Conservation (phyloP, 2,329 filamentous ascomycete species). For the Pyricularia pennisetigena region DNA sequence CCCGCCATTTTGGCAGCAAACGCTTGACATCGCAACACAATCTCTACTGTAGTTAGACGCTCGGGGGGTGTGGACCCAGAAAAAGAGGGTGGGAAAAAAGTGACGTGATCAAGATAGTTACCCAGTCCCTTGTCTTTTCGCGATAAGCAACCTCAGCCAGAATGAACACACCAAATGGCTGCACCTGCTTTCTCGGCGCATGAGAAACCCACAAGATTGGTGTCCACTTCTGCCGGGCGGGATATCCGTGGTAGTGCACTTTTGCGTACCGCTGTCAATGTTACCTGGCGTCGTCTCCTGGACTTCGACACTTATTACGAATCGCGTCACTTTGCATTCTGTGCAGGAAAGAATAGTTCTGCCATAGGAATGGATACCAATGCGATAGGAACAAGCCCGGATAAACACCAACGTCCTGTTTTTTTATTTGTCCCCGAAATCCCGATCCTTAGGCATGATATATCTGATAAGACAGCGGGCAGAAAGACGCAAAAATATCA, state of each 20-base stretch:
- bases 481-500: not conserved
- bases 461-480: not conserved
- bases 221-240: not conserved
- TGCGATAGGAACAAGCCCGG: not conserved
- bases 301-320: not conserved
- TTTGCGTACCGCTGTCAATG: not conserved
- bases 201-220: not conserved
- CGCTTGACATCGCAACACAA: not conserved
- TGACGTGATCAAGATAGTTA: not conserved
- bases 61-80: not conserved
- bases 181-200: not conserved
- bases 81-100: too few species aligned
- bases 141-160: not conserved
- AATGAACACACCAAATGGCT: not conserved
- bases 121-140: not conserved
- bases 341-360: not conserved
- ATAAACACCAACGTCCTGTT: not conserved
- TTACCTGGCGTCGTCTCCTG: not conserved
- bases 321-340: not conserved
- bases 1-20: not conserved
- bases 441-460: not conserved
- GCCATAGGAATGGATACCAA: not conserved
- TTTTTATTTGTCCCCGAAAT: not conserved
- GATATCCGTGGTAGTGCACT: too few species aligned
- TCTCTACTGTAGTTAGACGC: not conserved